Conservation (phyloP, 163 green algal species). For the Chlorella variabilis region DNA sequence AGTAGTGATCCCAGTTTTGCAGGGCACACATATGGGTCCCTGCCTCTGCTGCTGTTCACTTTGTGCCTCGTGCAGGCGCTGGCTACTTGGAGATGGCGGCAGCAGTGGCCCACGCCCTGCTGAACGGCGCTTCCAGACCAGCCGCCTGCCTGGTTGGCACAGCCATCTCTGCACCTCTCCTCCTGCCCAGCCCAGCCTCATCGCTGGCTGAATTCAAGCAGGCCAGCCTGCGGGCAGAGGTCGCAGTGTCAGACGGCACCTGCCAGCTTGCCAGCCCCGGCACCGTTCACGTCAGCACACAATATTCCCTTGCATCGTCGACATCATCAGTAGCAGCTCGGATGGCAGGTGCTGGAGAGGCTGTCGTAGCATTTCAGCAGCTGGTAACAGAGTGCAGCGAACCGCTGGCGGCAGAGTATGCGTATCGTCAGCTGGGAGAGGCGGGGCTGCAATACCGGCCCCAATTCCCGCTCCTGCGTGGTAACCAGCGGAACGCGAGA, state of each 20-base stretch:
- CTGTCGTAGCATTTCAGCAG: neutral
- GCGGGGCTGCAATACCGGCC: constrained; percentile 48
- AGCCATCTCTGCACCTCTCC: constrained; percentile 58
- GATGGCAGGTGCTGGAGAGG: neutral
- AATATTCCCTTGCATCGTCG: neutral
- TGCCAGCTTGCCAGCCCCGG: constrained; percentile 1
- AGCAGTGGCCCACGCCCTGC: constrained; percentile 37
- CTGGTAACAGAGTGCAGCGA: constrained; percentile 6
- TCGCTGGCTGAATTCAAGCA: neutral
- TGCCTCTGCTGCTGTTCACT: too few species aligned
- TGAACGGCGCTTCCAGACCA: neutral
- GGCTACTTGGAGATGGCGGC: constrained; percentile 80
- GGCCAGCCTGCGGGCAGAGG: constrained; percentile 11
- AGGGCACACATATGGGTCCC: too few species aligned
- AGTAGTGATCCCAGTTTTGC: too few species aligned
- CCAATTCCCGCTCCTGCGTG: constrained; percentile 31
- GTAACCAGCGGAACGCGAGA: constrained; percentile 5
- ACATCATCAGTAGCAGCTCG: too few species aligned
- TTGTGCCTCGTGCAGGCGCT: constrained; percentile 61
- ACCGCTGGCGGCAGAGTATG: constrained; percentile 5
- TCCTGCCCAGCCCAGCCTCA: constrained; percentile 7
- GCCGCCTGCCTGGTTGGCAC: constrained; percentile 29
- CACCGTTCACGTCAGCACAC: constrained; percentile 21
- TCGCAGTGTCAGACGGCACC: neutral
- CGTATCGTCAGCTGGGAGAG: constrained; percentile 14